Percentiles rank a stretch among this genome's conserved stretches.
Conservation (phyloP, 305 asterid species). For the Solanum hybrid region DNA sequence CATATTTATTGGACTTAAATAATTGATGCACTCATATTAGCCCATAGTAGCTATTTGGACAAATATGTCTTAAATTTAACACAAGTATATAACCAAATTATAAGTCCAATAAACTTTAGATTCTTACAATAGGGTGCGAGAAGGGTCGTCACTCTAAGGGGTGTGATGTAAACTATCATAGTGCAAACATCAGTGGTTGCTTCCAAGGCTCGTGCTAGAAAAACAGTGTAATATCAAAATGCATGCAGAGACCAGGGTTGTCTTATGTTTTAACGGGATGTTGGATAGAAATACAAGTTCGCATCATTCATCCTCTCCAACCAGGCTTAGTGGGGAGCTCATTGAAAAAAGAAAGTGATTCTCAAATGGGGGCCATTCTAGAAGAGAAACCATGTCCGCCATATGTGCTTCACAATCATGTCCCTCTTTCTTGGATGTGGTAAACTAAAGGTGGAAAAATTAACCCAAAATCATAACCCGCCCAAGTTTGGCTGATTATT, state of each 20-base stretch:
- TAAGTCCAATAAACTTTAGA: not conserved
- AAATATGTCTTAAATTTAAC: not conserved
- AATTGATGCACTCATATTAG: not conserved
- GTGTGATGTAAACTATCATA: not conserved
- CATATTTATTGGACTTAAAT: not conserved
- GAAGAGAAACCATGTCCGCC: not conserved
- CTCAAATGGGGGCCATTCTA: not conserved
- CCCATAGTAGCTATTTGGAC: not conserved
- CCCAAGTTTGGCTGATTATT: not conserved
- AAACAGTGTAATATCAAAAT: not conserved
- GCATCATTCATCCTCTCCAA: not conserved
- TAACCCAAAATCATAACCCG: not conserved
- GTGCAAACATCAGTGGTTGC: not conserved
- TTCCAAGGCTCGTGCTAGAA: not conserved
- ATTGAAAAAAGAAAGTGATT: not conserved
- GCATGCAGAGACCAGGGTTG: not conserved
- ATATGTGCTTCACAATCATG: not conserved
- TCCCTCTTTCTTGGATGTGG: not conserved
- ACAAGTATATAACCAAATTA: not conserved
- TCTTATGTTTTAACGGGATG: not conserved
- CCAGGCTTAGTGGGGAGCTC: not conserved
- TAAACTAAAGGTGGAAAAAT: not conserved
- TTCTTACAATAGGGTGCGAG: not conserved
- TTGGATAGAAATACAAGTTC: not conserved
- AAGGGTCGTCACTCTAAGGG: not conserved